phyloP scores from a whole-genome alignment of 495 filamentous ascomycete genomes.

The Glonium stellatum region DNA sequence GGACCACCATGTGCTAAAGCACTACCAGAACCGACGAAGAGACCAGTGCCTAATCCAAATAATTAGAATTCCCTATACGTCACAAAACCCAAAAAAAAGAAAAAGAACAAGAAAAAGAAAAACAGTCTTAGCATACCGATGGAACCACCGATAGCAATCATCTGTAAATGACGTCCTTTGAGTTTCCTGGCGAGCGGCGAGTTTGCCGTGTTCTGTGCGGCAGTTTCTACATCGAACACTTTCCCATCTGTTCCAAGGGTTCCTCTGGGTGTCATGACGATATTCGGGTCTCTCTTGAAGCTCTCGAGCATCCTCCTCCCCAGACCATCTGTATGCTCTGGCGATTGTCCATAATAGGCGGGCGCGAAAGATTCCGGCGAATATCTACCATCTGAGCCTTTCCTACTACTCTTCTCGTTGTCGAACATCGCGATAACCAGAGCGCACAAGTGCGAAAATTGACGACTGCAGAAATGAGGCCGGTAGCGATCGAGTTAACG shows the following conservation, averaged over 20 bases:
- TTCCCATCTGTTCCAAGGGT: conserved; percentile 51
- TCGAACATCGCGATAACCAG: not conserved
- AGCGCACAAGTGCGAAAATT: not conserved
- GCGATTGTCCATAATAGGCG: conserved; percentile 23
- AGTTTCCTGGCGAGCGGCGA: conserved; percentile 69
- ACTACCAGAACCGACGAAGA: conserved; percentile 82
- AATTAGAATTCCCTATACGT: conserved; percentile 4
- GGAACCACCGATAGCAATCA: conserved; percentile 94
- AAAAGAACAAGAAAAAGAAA: not conserved
- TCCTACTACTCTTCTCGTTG: conserved; percentile 14
- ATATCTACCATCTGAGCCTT: conserved; percentile 17
- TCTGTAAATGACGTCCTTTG: conserved; percentile 83
- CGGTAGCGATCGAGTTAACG: not conserved
- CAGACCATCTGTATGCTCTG: conserved; percentile 15
- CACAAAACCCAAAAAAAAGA: not conserved
- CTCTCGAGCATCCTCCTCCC: conserved; percentile 49
- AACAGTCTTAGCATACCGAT: conserved; percentile 56
- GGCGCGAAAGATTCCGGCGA: conserved; percentile 8
- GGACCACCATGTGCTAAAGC: conserved; percentile 76
- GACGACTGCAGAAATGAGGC: not conserved
- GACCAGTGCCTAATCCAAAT: conserved; percentile 60
- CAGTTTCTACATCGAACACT: conserved; percentile 67
- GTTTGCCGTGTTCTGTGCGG: conserved; percentile 65
- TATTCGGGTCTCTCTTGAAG: conserved; percentile 74
- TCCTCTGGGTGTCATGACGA: conserved; percentile 50